A percentile compares a stretch with the other conserved stretches of the same genome.
Evolutionary conservation across 257 asterid species (phyloP).

Genomic region (Anisodus tanguticus): DNA sequence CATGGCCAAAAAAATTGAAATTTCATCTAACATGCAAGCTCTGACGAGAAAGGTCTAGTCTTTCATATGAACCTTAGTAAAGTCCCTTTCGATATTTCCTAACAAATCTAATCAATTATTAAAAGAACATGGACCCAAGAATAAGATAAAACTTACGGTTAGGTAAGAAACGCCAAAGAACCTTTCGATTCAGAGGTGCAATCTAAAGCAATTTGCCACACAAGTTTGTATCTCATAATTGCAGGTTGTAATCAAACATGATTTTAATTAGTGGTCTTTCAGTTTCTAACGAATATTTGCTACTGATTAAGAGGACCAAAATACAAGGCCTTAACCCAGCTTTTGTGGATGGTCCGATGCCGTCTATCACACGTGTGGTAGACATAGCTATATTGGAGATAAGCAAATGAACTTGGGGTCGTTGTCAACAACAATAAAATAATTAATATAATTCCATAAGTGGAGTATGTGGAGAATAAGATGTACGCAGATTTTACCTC

Average conservation of each 20-base stretch:
- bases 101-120: background rate
- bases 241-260: background rate
- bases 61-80: background rate
- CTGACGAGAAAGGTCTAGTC: conserved; percentile 1
- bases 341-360: background rate
- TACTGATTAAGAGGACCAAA: background rate
- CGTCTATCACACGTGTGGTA: background rate
- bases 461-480: too few species aligned
- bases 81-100: conserved; percentile 9
- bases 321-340: background rate
- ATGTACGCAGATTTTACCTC: too few species aligned
- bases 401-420: too few species aligned
- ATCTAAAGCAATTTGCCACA: background rate
- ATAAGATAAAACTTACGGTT: background rate
- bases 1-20: background rate
- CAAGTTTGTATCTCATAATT: background rate
- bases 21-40: conserved; percentile 5
- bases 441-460: too few species aligned
- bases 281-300: background rate
- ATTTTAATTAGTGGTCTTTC: background rate
- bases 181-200: background rate
- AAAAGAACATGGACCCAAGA: background rate
- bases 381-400: background rate
- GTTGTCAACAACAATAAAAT: too few species aligned
- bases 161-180: background rate